These are phyloP conservation scores for Sarcodon aspratus DNA, from an alignment of 768 basidiomycete species.

Conservation along the genomic window DNA sequence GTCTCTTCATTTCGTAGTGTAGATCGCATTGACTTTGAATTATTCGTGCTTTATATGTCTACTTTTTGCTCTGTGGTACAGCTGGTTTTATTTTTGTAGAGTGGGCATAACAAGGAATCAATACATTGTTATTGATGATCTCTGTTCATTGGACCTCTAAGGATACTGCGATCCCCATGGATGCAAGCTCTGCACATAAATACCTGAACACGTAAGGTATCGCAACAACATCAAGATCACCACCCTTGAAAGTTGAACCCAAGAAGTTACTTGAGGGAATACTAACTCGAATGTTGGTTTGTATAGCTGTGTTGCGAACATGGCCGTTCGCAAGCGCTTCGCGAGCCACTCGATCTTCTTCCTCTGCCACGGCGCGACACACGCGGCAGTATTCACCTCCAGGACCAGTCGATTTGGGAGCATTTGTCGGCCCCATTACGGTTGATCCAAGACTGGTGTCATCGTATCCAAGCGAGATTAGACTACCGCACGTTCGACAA, in stretches of 20 bases:
- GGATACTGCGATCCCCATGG: slow-evolving; percentile 93
- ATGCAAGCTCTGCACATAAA: slow-evolving; percentile 92
- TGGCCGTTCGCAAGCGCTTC: slow-evolving; percentile 48
- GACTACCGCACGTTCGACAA: slow-evolving; percentile 89
- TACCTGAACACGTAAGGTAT: slow-evolving; percentile 93
- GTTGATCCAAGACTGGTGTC: slow-evolving; percentile 67
- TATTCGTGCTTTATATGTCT: too few species aligned
- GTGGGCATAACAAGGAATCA: too few species aligned
- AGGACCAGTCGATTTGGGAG: slow-evolving; percentile 52
- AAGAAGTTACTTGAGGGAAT: slow-evolving; percentile 63
- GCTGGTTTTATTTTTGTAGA: too few species aligned
- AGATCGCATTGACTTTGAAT: too few species aligned
- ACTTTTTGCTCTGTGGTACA: too few species aligned
- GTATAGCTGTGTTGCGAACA: slow-evolving; percentile 25
- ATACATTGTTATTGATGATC: too few species aligned
- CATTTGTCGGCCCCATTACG: slow-evolving; percentile 35
- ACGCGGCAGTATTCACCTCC: slow-evolving; percentile 92
- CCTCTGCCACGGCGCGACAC: slow-evolving; percentile 67
- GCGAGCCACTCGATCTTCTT: slow-evolving; percentile 50
- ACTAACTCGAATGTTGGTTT: slow-evolving; percentile 48
- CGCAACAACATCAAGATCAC: slow-evolving; percentile 89
- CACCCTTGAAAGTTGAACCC: slow-evolving; percentile 46
- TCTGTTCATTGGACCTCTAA: slow-evolving; percentile 48
- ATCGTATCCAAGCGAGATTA: slow-evolving; percentile 94
- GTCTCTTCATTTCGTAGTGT: too few species aligned